Evolutionary conservation across 805 yeast species (phyloP).

Genomic region (Wickerhamiella spandovensis): DNA sequence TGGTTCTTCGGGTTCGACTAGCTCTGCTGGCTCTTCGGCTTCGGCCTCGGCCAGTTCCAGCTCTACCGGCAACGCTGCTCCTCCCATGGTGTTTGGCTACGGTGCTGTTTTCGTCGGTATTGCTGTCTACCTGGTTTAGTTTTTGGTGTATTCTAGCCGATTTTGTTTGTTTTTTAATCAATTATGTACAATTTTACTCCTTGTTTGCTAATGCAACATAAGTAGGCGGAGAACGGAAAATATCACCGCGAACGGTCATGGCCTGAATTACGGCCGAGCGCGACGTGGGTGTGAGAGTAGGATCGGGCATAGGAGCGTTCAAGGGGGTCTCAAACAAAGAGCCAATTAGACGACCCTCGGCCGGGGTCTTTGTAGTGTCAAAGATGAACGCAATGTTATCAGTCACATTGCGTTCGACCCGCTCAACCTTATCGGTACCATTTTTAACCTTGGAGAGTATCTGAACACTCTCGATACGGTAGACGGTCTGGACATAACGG

Average conservation of each 20-base stretch:
- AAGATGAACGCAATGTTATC: conserved; percentile 52
- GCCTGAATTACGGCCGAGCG: conserved; percentile 21
- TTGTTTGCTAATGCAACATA: conserved; percentile 11
- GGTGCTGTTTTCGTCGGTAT: not conserved
- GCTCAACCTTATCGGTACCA: conserved; percentile 33
- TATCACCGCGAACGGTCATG: conserved; percentile 27
- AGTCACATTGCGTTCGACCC: conserved; percentile 38
- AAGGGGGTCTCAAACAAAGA: conserved; percentile 46
- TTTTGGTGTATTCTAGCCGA: not conserved
- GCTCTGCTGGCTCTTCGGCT: not conserved
- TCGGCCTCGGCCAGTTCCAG: not conserved
- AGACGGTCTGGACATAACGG: conserved; percentile 45
- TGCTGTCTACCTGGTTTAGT: not conserved
- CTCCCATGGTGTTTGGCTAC: not conserved
- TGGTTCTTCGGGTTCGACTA: not conserved
- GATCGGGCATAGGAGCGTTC: conserved; percentile 23
- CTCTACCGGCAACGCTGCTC: not conserved
- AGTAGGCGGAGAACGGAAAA: conserved; percentile 24
- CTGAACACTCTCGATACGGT: conserved; percentile 51
- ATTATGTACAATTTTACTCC: not conserved
- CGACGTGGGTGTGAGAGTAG: conserved; percentile 15
- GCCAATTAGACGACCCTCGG: conserved; percentile 48
- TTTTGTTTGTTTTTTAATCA: not conserved
- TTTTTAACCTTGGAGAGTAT: conserved; percentile 37
- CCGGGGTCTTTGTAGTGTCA: conserved; percentile 39